Conservation (phyloP, 768 basidiomycete genomes). For the Serendipita sp. region DNA sequence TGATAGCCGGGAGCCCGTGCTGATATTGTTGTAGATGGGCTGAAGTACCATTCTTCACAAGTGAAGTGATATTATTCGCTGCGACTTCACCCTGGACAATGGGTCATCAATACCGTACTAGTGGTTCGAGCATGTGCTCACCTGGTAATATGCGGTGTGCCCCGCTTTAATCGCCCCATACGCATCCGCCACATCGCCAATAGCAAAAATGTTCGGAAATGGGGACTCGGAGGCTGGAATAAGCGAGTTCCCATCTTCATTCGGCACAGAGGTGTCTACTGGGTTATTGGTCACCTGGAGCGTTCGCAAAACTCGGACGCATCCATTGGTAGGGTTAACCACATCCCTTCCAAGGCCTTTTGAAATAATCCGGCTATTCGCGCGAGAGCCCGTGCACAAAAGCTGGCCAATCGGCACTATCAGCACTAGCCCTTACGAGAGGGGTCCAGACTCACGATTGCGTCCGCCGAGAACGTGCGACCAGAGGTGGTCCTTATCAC, state of each 20-base stretch:
- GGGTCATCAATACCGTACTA: not conserved
- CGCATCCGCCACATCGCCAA: constrained; percentile 50
- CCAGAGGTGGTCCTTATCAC: not conserved
- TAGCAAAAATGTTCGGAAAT: constrained; percentile 31
- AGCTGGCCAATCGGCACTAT: not conserved
- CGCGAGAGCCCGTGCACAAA: not conserved
- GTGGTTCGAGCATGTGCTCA: not conserved
- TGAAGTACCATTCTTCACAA: not conserved
- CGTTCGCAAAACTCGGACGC: not conserved
- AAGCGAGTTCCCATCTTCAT: not conserved
- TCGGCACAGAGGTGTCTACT: not conserved
- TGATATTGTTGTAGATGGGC: not conserved
- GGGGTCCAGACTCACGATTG: not conserved
- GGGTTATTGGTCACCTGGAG: not conserved
- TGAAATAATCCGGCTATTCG: not conserved
- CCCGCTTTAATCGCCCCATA: constrained; percentile 40
- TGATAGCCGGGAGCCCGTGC: not conserved
- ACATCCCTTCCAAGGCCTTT: not conserved
- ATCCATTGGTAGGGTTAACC: not conserved
- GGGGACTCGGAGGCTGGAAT: constrained; percentile 14
- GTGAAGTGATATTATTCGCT: not conserved
- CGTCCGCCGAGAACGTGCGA: not conserved
- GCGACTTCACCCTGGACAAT: not conserved
- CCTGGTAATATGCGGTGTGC: constrained; percentile 20
- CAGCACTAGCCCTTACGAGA: not conserved